Evolutionary conservation across 148 eudicot genomes (phyloP), one percentile per base, ranked within the genome.

Genomic region (Fallopia convolvulus): DNA sequence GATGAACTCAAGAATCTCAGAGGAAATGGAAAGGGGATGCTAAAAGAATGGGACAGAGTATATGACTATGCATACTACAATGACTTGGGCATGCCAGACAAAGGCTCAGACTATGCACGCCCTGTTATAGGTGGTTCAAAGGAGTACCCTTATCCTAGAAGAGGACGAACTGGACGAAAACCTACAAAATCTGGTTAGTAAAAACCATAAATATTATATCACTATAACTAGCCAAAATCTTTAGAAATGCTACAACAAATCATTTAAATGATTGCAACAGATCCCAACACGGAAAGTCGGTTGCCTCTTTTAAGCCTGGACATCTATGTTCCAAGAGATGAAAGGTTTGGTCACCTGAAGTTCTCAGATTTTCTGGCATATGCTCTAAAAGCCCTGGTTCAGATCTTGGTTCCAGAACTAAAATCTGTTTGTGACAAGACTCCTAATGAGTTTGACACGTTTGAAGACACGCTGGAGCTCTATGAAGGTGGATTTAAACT

Each of bases 261-360:
- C 4, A 18, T 12, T 61, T 12, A 66, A 66, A 66, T 68, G 42
- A 7, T 70, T 75, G 52, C 42, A 58, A 44, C 93, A 92, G 98
- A 92, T 88, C 88, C 90, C 32, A 83, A 85, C 56, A 75, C 86
- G 0, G 98, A 94, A 61, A 85, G 86, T 39, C 75, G 97, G 73
- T 55, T 94, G 77, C 85, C 87, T 36, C 90, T 89, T 72, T 72
- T 92, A 72, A 88, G 89, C 80, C 78, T 94, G 70, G 79, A 90
- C 85, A 89, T 92, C 17, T 94, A 94, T 39, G 96, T 94, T 75
- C 98, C 98, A 17, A 81, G 90, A 76, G 98, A 94, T 60, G 98
- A 94, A 78, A 86, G 83, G 23, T 94, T 94, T 83, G 89, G 77
- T 41, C 89, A 84, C 7, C 39, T 94, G 14, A 94, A 94, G 58